phyloP scores from a whole-genome alignment of 192 early-diverging fungal species.

The Jimgerdemannia lactiflua region DNA sequence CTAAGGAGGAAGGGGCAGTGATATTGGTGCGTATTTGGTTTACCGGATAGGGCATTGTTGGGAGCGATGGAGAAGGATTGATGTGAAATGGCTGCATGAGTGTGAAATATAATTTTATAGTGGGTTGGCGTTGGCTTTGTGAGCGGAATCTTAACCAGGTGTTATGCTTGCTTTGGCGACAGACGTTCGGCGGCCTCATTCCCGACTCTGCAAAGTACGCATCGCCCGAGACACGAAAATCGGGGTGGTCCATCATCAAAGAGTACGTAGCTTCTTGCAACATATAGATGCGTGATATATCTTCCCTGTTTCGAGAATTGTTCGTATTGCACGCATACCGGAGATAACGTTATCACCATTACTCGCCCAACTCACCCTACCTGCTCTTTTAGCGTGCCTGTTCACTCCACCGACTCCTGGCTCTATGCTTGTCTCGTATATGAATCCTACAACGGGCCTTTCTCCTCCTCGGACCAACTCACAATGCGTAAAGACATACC shows the following conservation, averaged over 20 bases:
- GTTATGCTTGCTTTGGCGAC: background rate
- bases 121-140: too few relatives aligned
- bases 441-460: slow-evolving; percentile 72
- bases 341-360: slow-evolving; percentile 21
- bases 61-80: background rate
- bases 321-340: slow-evolving; percentile 26
- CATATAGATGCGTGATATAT: background rate
- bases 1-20: slow-evolving; percentile 66
- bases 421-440: slow-evolving; percentile 79
- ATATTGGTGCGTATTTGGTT: slow-evolving; percentile 42
- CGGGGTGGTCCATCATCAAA: slow-evolving; percentile 55
- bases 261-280: slow-evolving; percentile 38
- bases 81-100: too few relatives aligned
- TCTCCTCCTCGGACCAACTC: slow-evolving; percentile 47
- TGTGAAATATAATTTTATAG: too few relatives aligned
- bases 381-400: slow-evolving; percentile 29
- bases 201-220: slow-evolving; percentile 66
- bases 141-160: too few relatives aligned
- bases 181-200: slow-evolving; percentile 63
- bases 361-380: slow-evolving; percentile 19
- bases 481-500: slow-evolving; percentile 58
- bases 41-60: background rate
- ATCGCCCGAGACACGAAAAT: slow-evolving; percentile 68
- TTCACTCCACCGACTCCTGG: slow-evolving; percentile 74
- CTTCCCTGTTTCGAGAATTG: background rate